Evolutionary conservation across 202 grass and related monocot genomes (phyloP).

Genomic region (Panicum hallii): DNA sequence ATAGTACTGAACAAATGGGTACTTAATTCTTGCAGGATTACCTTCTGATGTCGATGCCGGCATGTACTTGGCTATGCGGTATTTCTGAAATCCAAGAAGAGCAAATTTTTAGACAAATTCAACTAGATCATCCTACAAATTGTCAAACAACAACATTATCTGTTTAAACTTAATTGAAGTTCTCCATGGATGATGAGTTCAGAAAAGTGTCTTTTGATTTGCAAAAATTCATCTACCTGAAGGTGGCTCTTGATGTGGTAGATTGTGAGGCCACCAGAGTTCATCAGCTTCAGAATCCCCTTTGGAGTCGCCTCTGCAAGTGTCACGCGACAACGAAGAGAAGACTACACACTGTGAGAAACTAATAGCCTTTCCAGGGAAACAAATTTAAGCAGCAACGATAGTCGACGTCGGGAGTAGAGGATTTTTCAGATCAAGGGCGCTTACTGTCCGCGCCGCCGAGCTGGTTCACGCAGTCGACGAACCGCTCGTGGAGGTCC

Average conservation of each 20-base stretch:
- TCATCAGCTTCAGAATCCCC: constrained; percentile 93
- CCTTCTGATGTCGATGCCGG: constrained; percentile 72
- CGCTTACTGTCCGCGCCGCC: constrained; percentile 82
- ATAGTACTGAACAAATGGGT: neutral
- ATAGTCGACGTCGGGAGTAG: too few species aligned
- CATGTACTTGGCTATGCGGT: constrained; percentile 76
- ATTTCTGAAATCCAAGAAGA: constrained; percentile 63
- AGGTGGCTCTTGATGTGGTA: constrained; percentile 98
- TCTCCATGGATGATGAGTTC: neutral
- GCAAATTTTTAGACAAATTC: neutral
- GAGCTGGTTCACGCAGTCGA: constrained; percentile 82
- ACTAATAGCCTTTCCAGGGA: neutral
- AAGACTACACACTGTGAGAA: constrained; percentile 16
- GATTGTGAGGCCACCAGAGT: constrained; percentile 78
- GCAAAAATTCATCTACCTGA: constrained; percentile 49
- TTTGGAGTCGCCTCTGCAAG: constrained; percentile 84
- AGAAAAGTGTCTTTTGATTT: neutral
- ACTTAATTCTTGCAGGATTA: constrained; percentile 30
- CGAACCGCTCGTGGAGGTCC: constrained; percentile 86
- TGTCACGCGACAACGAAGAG: neutral
- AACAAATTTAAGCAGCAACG: too few species aligned
- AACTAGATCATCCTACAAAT: constrained; percentile 6
- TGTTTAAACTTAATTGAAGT: neutral
- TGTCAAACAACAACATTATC: neutral
- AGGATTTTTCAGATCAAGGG: neutral